These are phyloP conservation scores for Metschnikowia drakensbergensis DNA, from an alignment of 805 yeast species.

Conservation along the genomic window DNA sequence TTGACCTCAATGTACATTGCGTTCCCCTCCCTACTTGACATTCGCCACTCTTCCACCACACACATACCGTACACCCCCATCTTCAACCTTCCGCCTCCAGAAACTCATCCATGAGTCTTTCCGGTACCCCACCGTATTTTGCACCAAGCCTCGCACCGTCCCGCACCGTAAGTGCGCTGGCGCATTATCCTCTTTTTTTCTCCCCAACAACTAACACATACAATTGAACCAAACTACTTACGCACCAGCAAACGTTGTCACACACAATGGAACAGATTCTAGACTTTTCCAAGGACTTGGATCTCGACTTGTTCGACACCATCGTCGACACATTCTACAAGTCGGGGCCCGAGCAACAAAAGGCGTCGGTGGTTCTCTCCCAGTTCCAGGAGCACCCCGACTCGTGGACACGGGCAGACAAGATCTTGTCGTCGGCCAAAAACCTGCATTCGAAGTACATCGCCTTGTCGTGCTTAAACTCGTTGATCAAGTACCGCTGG, in stretches of 20 bases:
- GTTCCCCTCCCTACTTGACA: no score
- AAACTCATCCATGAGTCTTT: neutral
- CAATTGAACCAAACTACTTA: neutral
- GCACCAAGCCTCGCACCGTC: constrained; percentile 2
- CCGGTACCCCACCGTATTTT: no score
- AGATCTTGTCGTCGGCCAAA: constrained; percentile 70
- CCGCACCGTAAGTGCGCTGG: constrained; percentile 1
- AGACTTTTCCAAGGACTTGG: constrained; percentile 82
- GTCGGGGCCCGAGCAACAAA: constrained; percentile 61
- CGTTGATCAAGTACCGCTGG: constrained; percentile 89
- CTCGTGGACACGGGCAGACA: constrained; percentile 92
- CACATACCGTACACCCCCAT: no score
- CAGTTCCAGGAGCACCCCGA: constrained; percentile 92
- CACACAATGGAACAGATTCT: constrained; percentile 74
- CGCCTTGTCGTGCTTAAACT: constrained; percentile 86
- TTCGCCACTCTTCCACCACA: no score
- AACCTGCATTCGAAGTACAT: constrained; percentile 89
- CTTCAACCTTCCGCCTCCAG: no score
- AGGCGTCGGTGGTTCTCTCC: constrained; percentile 68
- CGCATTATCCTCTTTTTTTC: constrained; percentile 6
- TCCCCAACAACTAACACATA: constrained; percentile 4
- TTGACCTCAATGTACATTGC: no score
- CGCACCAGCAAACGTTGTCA: constrained; percentile 2
- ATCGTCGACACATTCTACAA: constrained; percentile 82
- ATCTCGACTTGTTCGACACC: constrained; percentile 72